Percentiles rank a stretch among this genome's conserved stretches.
Conservation (phyloP, 2,329 filamentous ascomycete species). For the Colletotrichum siamense region DNA sequence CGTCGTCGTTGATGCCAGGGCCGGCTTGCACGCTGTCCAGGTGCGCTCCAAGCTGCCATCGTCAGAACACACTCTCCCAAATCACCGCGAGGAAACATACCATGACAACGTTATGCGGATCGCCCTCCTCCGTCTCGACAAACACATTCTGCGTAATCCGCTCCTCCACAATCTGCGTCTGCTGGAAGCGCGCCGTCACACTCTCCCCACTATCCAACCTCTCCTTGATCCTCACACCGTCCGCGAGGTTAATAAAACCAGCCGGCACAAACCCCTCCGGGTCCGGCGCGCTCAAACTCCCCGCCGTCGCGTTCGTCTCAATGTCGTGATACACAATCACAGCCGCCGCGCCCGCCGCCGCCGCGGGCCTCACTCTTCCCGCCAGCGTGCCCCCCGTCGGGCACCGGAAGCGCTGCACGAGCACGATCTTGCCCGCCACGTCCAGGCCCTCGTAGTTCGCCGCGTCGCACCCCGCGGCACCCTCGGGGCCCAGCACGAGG, state of each 20-base stretch:
- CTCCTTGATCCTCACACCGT: conserved; percentile 44
- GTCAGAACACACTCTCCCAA: not conserved
- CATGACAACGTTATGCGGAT: conserved; percentile 46
- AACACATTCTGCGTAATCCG: conserved; percentile 50
- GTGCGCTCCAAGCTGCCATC: conserved; percentile 42
- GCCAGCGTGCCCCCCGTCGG: conserved; percentile 36
- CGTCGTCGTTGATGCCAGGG: conserved; percentile 53
- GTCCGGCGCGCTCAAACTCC: conserved; percentile 30
- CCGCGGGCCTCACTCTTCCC: conserved; percentile 33
- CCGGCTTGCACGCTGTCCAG: conserved; percentile 49
- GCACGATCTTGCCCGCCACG: conserved; percentile 35
- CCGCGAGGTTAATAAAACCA: conserved; percentile 37
- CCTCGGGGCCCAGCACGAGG: conserved; percentile 32
- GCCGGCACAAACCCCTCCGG: conserved; percentile 33
- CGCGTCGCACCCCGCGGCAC: conserved; percentile 28
- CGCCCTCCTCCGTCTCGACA: conserved; percentile 49
- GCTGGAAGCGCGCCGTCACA: conserved; percentile 38
- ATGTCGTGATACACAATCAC: conserved; percentile 38
- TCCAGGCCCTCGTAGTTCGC: conserved; percentile 31
- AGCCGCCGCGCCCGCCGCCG: conserved; percentile 32
- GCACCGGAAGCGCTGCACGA: conserved; percentile 36
- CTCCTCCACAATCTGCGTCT: conserved; percentile 40
- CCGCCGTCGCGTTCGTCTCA: conserved; percentile 34
- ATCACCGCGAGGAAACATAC: not conserved
- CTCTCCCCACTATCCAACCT: conserved; percentile 43